Percentiles rank a stretch among this genome's conserved stretches.
These are phyloP conservation scores for cucumber (Cucumis sativus) DNA, from an alignment of 306 rosid genomes.

Conservation along the genomic window Cucumber_9930_V3 NC_026661.2:21776501-21777000, in stretches of 20 bases:
- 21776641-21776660: constrained; percentile 62
- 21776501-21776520: constrained; percentile 67
- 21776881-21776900: background rate
- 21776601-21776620: constrained; percentile 5
- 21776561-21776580: constrained; percentile 49
- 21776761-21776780: constrained; percentile 68
- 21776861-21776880: background rate
- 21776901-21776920: background rate
- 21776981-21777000: background rate
- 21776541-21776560: constrained; percentile 93
- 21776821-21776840: constrained; percentile 91
- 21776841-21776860: background rate
- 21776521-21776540: constrained; percentile 83
- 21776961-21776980: background rate
- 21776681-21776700: constrained; percentile 94
- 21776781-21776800: constrained; percentile 53
- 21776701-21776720: constrained; percentile 77
- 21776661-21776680: constrained; percentile 90
- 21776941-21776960: background rate
- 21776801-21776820: constrained; percentile 75
- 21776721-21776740: constrained; percentile 82
- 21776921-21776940: background rate
- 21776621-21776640: constrained; percentile 10
- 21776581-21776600: background rate
- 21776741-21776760: constrained; percentile 96